A percentile compares a stretch with the other conserved stretches of the same genome.
Conservation (phyloP, 176 grass and related monocot species). For the Ananas comosus region DNA sequence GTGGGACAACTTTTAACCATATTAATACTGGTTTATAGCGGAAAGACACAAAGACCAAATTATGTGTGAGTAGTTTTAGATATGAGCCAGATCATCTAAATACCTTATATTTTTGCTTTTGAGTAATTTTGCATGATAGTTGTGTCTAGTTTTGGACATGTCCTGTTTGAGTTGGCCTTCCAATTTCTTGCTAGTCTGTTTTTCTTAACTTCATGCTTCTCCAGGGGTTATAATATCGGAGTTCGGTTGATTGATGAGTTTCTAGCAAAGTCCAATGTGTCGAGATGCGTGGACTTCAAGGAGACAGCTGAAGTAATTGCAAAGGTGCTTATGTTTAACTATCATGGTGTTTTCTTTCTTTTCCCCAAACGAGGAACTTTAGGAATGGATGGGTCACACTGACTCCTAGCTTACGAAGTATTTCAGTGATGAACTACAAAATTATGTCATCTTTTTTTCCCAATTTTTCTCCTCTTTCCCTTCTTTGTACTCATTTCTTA, state of each 20-base stretch:
- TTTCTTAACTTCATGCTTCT: constrained; percentile 13
- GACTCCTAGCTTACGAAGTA: too few relatives aligned
- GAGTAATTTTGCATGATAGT: background rate
- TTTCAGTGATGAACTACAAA: too few relatives aligned
- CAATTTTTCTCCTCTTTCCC: constrained; percentile 5
- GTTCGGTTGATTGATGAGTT: constrained; percentile 90
- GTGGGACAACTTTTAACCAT: background rate
- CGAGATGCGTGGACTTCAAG: constrained; percentile 91
- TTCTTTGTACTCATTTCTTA: background rate
- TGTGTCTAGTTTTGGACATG: background rate
- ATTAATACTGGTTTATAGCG: background rate
- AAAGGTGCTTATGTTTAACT: constrained; percentile 42
- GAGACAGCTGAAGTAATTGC: constrained; percentile 96
- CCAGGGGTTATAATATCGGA: constrained; percentile 98
- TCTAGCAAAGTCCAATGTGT: constrained; percentile 91
- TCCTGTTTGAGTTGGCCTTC: background rate
- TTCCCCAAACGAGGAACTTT: too few relatives aligned
- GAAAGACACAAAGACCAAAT: background rate
- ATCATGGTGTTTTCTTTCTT: background rate
- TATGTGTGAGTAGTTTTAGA: background rate
- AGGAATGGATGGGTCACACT: too few relatives aligned
- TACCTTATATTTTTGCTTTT: background rate
- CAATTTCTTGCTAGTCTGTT: background rate
- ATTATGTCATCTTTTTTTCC: background rate
- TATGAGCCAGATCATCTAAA: background rate